Evolutionary conservation across 768 basidiomycete species (phyloP).

Genomic region (Tricholoma hemisulphureum): DNA sequence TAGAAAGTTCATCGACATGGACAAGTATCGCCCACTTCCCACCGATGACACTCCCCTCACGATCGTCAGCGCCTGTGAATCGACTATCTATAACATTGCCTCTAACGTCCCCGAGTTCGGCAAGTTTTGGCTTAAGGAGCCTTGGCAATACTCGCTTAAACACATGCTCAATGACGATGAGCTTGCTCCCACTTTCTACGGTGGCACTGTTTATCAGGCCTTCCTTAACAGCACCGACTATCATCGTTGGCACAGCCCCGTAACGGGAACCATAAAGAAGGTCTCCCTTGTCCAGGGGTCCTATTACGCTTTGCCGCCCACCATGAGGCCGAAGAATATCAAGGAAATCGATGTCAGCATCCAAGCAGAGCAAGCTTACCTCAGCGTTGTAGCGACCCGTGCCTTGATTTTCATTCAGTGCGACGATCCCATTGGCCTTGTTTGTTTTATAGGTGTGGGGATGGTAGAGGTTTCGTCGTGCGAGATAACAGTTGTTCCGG

Average conservation of each 20-base stretch:
- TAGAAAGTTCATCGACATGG: conserved; percentile 28
- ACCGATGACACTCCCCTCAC: conserved; percentile 23
- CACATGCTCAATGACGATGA: conserved; percentile 45
- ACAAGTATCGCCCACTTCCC: conserved; percentile 35
- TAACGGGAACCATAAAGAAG: conserved; percentile 43
- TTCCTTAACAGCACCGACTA: conserved; percentile 47
- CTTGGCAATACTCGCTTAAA: conserved; percentile 45
- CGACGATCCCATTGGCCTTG: conserved; percentile 49
- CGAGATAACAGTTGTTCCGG: conserved; percentile 45
- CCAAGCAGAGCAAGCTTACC: conserved; percentile 37
- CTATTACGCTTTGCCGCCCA: conserved; percentile 43
- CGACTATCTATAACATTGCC: conserved; percentile 38
- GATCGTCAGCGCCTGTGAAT: conserved; percentile 49
- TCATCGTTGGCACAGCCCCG: conserved; percentile 64
- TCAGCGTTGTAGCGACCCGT: conserved; percentile 46
- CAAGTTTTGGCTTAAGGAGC: conserved; percentile 53
- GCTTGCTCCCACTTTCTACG: conserved; percentile 31
- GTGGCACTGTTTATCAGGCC: conserved; percentile 48
- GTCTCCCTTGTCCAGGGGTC: conserved; percentile 44
- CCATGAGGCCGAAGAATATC: conserved; percentile 22
- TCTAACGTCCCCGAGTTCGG: conserved; percentile 36
- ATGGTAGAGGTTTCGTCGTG: conserved; percentile 64
- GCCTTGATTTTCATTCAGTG: conserved; percentile 55
- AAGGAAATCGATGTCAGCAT: conserved; percentile 9
- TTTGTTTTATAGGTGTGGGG: conserved; percentile 56